Evolutionary conservation across 148 eudicot species (phyloP), one percentile per base, ranked within the genome.

Genomic region (Hydrangea macrophylla): DNA sequence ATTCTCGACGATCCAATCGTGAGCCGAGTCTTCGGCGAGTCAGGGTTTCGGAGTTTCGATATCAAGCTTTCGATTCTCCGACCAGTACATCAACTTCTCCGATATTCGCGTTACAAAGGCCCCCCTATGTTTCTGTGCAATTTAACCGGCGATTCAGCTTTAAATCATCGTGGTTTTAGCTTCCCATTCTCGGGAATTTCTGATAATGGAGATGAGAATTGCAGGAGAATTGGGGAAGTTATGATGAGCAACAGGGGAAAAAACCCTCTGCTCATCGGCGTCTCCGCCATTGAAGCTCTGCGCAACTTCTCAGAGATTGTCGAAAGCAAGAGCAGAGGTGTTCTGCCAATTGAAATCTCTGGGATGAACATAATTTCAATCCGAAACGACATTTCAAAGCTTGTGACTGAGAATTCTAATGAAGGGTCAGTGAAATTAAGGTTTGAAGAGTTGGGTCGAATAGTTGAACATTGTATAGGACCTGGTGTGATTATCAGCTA

Each of bases 1-100:
- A 90, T 92, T 72, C 85, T 92, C 27, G 96, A 92, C 73, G 98
- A 90, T 67, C 98, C 98, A 7, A 75, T 88, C 20, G 98, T 92
- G 55, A 92, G 92, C 54, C 69, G 92, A 30, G 96, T 92, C 32
- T 85, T 92, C 68, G 79, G 80, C 7, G 98, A 92, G 60, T 91
- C 98, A 1, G 96, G 98, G 24, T 92, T 90, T 71, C 72, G 88
- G 60, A 90, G 82, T 65, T 80, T 76, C 40, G 98, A 92, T 63
- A 79, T 92, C 18, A 90, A 92, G 69, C 31, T 86, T 50, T 86
- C 94, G 28, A 73, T 90, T 65, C 68, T 90, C 24, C 83, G 82
- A 73, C 92, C 88, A 0, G 70, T 85, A 53, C 87, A 79, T 73
- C 82, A 84, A 55, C 77, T 84, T 59, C 75, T 81, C 60, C 71